A percentile compares a stretch with the other conserved stretches of the same genome.
phyloP scores from a whole-genome alignment of 129 eudicot species.

The Sambucus nigra region DNA sequence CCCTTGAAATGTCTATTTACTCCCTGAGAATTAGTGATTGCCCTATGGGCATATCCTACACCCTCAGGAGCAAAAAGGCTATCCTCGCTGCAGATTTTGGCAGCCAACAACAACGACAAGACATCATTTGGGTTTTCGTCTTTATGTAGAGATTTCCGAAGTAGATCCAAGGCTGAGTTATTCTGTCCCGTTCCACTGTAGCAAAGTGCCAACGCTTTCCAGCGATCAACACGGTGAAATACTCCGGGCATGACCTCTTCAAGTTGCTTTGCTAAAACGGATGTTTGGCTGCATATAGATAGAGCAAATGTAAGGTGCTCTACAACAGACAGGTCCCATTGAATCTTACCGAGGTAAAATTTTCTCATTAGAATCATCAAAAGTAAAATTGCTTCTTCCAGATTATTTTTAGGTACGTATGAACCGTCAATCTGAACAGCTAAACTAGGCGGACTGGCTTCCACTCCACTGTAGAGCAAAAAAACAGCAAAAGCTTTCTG shows the following conservation, averaged over 20 bases:
- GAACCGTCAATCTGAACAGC: slow-evolving; percentile 64
- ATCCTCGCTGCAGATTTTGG: slow-evolving; percentile 71
- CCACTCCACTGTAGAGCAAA: slow-evolving; percentile 74
- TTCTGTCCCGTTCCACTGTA: slow-evolving; percentile 41
- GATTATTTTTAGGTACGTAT: slow-evolving; percentile 64
- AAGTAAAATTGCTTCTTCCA: slow-evolving; percentile 87
- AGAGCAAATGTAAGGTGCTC: slow-evolving; percentile 88
- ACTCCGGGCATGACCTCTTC: slow-evolving; percentile 84
- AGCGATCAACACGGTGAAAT: slow-evolving; percentile 58
- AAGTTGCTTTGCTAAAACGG: slow-evolving; percentile 67
- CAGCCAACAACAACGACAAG: slow-evolving; percentile 48
- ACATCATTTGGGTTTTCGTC: slow-evolving; percentile 70
- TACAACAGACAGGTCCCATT: slow-evolving; percentile 72
- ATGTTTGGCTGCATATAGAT: slow-evolving; percentile 71
- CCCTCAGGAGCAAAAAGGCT: slow-evolving; percentile 62
- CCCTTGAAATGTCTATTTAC: slow-evolving; percentile 56
- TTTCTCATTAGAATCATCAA: slow-evolving; percentile 80
- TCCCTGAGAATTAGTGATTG: slow-evolving; percentile 36
- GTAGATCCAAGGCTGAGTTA: slow-evolving; percentile 46
- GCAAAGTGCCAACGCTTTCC: slow-evolving; percentile 75
- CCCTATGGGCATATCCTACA: slow-evolving; percentile 65
- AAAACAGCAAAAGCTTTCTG: slow-evolving; percentile 75
- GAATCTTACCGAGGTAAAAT: slow-evolving; percentile 52
- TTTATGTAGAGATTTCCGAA: slow-evolving; percentile 58
- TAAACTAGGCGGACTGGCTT: slow-evolving; percentile 63